A percentile compares a stretch with the other conserved stretches of the same genome.
These are phyloP conservation scores for Carallia brachiata DNA, from an alignment of 345 rosid species.

Conservation along the genomic window DNA sequence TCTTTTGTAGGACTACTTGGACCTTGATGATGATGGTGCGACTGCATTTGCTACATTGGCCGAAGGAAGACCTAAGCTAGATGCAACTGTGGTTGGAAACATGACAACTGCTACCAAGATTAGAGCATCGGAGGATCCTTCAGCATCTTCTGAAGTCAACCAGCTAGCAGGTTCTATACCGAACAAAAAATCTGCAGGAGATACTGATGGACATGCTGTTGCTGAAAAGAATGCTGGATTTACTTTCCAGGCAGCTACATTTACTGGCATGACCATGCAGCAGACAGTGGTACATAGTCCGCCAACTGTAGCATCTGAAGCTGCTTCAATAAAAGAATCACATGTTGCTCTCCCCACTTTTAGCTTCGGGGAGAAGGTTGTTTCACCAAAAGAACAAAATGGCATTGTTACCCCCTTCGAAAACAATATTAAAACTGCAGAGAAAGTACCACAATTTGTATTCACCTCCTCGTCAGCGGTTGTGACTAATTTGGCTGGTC, in stretches of 20 bases:
- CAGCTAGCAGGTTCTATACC: constrained; percentile 20
- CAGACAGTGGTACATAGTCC: constrained; percentile 27
- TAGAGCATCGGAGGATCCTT: constrained; percentile 26
- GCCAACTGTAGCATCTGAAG: constrained; percentile 26
- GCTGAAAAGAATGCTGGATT: constrained; percentile 33
- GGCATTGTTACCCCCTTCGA: constrained; percentile 16
- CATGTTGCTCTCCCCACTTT: constrained; percentile 21
- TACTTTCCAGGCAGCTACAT: constrained; percentile 22
- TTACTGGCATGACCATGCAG: constrained; percentile 24
- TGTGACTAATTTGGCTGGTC: constrained; percentile 27
- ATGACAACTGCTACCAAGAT: constrained; percentile 36
- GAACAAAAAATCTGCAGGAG: constrained; percentile 34
- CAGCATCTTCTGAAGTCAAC: constrained; percentile 35
- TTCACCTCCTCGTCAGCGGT: constrained; percentile 14
- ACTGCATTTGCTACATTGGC: constrained; percentile 23
- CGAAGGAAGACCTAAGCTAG: constrained; percentile 39
- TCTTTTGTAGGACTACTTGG: constrained; percentile 57
- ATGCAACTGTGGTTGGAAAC: constrained; percentile 27
- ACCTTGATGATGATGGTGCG: constrained; percentile 63
- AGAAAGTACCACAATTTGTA: constrained; percentile 21
- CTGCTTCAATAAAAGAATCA: constrained; percentile 22
- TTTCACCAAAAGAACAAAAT: constrained; percentile 35
- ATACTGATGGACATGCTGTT: constrained; percentile 32
- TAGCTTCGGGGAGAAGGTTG: constrained; percentile 30
- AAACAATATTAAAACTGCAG: constrained; percentile 22